Evolutionary conservation across 176 grass and related monocot genomes (phyloP).

Genomic region (Oryza meridionalis): DNA sequence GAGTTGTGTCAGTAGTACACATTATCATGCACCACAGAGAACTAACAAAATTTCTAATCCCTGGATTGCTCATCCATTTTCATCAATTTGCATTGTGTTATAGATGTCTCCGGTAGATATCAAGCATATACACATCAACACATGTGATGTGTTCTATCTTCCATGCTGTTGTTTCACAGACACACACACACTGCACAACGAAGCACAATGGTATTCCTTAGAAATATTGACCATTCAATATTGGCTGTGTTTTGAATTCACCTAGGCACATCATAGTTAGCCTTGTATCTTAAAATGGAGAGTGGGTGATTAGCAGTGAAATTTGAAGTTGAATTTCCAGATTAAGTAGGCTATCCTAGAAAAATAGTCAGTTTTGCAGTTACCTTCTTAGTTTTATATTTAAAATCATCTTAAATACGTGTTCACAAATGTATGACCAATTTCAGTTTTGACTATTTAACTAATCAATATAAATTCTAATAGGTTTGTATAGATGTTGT

Average conservation of each 20-base stretch:
- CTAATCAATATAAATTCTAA: not conserved
- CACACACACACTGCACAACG: not conserved
- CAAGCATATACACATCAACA: not conserved
- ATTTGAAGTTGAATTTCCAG: constrained; percentile 12
- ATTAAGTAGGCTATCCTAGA: not conserved
- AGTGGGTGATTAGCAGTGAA: not conserved
- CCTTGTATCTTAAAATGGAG: constrained; percentile 14
- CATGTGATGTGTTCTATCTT: not conserved
- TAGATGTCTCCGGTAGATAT: not conserved
- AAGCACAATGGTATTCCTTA: not conserved
- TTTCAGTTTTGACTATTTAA: not conserved
- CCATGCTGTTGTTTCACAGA: not conserved
- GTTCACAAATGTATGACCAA: not conserved
- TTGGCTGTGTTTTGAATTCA: constrained; percentile 32
- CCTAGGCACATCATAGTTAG: not conserved
- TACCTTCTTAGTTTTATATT: constrained; percentile 9
- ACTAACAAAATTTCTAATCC: not conserved
- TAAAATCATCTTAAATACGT: not conserved
- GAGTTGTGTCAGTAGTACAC: not conserved
- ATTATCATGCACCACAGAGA: not conserved
- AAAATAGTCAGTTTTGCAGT: not conserved
- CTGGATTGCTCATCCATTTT: not conserved
- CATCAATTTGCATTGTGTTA: not conserved
- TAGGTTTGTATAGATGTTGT: constrained; percentile 98
- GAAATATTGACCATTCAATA: constrained; percentile 4